A percentile compares a stretch with the other conserved stretches of the same genome.
phyloP scores from a whole-genome alignment of 306 rosid species.

The Trichosanthes truncata region DNA sequence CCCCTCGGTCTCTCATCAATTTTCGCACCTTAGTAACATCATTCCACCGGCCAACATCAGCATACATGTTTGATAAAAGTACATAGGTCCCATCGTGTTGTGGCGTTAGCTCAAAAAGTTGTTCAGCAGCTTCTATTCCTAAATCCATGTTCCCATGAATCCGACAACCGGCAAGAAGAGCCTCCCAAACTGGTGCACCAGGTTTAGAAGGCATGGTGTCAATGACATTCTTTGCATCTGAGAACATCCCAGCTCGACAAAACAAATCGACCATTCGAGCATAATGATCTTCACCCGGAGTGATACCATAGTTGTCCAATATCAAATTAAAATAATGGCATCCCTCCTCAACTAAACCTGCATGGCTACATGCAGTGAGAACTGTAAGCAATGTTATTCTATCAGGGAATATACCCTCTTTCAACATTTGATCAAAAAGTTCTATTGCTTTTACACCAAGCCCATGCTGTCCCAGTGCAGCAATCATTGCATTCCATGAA shows the following conservation, averaged over 20 bases:
- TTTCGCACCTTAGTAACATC: slow-evolving; percentile 17
- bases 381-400: slow-evolving; percentile 14
- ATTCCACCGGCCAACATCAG: not conserved
- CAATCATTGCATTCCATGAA: not conserved
- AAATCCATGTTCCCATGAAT: slow-evolving; percentile 15
- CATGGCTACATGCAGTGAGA: slow-evolving; percentile 16
- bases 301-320: not conserved
- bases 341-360: slow-evolving; percentile 15
- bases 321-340: slow-evolving; percentile 8
- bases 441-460: slow-evolving; percentile 12
- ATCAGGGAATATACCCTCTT: slow-evolving; percentile 13
- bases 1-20: slow-evolving; percentile 16
- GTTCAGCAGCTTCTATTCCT: slow-evolving; percentile 16
- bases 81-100: slow-evolving; percentile 14
- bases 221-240: slow-evolving; percentile 6
- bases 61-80: not conserved
- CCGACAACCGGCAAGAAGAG: slow-evolving; percentile 4
- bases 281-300: slow-evolving; percentile 5
- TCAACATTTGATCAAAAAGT: slow-evolving; percentile 14
- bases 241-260: slow-evolving; percentile 8
- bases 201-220: slow-evolving; percentile 15
- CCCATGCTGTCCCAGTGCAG: slow-evolving; percentile 8
- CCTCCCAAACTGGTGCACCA: slow-evolving; percentile 2
- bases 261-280: slow-evolving; percentile 2
- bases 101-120: slow-evolving; percentile 10